These are phyloP conservation scores for Phycomyces nitens DNA, from an alignment of 192 early-diverging fungal species.

Conservation along the genomic window DNA sequence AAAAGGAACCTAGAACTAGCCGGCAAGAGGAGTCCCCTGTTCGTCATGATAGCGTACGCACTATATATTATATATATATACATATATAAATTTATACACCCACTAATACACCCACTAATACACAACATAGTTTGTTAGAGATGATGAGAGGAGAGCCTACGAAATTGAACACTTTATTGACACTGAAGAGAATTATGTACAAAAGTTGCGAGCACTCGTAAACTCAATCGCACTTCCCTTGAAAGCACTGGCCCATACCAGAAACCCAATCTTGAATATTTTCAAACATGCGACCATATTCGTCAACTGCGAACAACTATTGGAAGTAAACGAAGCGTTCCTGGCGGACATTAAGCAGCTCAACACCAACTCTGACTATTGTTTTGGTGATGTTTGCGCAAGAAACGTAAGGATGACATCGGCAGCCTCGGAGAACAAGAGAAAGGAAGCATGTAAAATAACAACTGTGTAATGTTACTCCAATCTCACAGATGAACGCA, in stretches of 20 bases:
- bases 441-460: neutral
- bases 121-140: constrained; percentile 5
- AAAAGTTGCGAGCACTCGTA: constrained; percentile 51
- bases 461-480: neutral
- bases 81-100: too few relatives aligned
- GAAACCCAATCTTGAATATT: constrained; percentile 50
- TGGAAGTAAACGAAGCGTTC: constrained; percentile 52
- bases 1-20: neutral
- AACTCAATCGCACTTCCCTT: constrained; percentile 54
- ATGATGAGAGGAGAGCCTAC: constrained; percentile 44
- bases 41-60: neutral
- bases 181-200: constrained; percentile 61
- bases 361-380: constrained; percentile 5
- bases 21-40: neutral
- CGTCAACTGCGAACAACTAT: constrained; percentile 55
- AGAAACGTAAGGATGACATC: constrained; percentile 24
- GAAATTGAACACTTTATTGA: constrained; percentile 55
- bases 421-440: neutral
- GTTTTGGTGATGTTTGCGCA: constrained; percentile 43
- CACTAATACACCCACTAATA: neutral
- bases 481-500: constrained; percentile 47
- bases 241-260: constrained; percentile 42
- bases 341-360: constrained; percentile 43
- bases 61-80: neutral
- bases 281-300: constrained; percentile 60